These are phyloP conservation scores for Crithidia bombi DNA, from an alignment of 208 protist genomes.

Conservation along the genomic window DNA sequence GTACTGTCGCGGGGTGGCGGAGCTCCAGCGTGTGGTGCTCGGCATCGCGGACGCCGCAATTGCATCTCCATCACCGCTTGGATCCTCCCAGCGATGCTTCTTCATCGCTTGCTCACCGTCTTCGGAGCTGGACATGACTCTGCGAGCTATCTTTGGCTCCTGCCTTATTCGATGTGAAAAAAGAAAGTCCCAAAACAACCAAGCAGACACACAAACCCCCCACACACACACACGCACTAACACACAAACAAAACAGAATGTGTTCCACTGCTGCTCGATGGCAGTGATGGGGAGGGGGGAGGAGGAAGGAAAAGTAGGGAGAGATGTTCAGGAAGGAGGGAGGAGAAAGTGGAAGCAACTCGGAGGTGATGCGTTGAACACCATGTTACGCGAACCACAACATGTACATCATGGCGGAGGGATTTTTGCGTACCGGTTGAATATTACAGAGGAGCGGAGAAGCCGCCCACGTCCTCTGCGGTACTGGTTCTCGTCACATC, in stretches of 20 bases:
- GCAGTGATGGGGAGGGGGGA: no score
- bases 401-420: no score
- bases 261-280: no score
- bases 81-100: conserved; percentile 73
- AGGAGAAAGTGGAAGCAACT: no score
- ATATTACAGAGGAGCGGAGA: no score
- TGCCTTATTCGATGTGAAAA: background rate
- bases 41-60: conserved; percentile 25
- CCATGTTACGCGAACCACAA: no score
- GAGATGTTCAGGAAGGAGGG: no score
- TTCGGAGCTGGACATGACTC: conserved; percentile 6
- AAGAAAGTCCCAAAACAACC: background rate
- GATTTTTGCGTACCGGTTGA: no score
- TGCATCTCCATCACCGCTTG: conserved; percentile 22
- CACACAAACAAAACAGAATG: conserved; percentile 9
- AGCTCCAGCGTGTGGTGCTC: conserved; percentile 68
- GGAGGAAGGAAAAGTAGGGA: no score
- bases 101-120: conserved; percentile 46
- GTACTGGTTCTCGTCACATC: no score
- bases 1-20: conserved; percentile 79
- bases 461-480: no score
- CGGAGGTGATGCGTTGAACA: no score
- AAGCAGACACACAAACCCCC: background rate
- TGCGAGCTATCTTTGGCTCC: background rate
- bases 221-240: background rate